These are phyloP conservation scores for Cryptosporidium parvum DNA, from an alignment of 169 alveolate genomes.

Conservation along the genomic window DNA sequence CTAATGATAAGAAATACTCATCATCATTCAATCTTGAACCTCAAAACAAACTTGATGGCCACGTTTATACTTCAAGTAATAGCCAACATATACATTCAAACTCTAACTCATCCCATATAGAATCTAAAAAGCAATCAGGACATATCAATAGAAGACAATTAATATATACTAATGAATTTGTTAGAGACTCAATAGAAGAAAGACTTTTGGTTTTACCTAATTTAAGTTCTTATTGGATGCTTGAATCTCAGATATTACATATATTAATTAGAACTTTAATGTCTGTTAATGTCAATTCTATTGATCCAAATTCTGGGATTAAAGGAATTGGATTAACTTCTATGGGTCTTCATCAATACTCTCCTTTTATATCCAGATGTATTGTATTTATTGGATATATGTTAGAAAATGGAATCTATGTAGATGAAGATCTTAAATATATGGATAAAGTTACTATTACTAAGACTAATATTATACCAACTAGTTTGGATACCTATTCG, in stretches of 20 bases:
- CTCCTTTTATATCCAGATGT: conserved; percentile 68
- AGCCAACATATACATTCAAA: no score
- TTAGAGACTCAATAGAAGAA: conserved; percentile 58
- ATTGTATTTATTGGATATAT: conserved; percentile 33
- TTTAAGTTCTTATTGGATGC: conserved; percentile 56
- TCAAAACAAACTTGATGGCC: not conserved
- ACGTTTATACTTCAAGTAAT: not conserved
- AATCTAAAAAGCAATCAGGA: not conserved
- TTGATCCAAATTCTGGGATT: conserved; percentile 1
- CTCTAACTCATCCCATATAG: not conserved
- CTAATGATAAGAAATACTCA: not conserved
- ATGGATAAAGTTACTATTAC: conserved; percentile 14
- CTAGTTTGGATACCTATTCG: conserved; percentile 52
- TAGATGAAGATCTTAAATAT: conserved; percentile 3
- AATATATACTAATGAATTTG: conserved; percentile 29
- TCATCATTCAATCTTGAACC: not conserved
- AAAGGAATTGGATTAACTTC: not conserved
- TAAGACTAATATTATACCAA: conserved; percentile 32
- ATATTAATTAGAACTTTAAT: conserved; percentile 19
- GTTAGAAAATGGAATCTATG: conserved; percentile 44
- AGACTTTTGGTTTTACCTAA: conserved; percentile 29
- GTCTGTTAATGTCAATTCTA: not conserved
- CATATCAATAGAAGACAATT: conserved; percentile 24
- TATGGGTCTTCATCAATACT: conserved; percentile 54
- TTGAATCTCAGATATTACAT: conserved; percentile 31